These are phyloP conservation scores for Coniochaeta pulveracea DNA, from an alignment of 2,329 filamentous ascomycete genomes.

Conservation along the genomic window DNA sequence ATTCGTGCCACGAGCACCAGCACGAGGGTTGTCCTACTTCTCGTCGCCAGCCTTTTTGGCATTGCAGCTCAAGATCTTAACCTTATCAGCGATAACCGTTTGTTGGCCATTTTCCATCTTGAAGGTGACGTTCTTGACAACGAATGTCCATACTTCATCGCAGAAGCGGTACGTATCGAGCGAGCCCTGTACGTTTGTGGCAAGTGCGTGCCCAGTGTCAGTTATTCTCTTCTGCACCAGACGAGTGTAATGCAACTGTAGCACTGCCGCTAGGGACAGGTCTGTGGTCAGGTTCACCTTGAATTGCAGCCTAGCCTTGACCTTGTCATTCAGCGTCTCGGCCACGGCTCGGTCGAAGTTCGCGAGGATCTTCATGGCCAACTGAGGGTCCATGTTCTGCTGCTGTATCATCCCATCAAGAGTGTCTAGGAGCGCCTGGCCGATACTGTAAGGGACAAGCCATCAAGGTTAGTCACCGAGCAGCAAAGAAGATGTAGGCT, in stretches of 20 bases:
- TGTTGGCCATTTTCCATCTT: constrained; percentile 78
- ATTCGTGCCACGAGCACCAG: no score
- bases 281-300: constrained; percentile 56
- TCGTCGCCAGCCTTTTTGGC: constrained; percentile 51
- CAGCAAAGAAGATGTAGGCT: constrained; percentile 17
- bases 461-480: constrained; percentile 12
- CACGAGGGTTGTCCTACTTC: no score
- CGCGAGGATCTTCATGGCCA: constrained; percentile 94
- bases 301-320: constrained; percentile 84
- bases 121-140: constrained; percentile 98
- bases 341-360: constrained; percentile 94
- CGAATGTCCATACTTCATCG: constrained; percentile 98
- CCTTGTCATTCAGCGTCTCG: constrained; percentile 81
- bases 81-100: constrained; percentile 71
- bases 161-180: constrained; percentile 98
- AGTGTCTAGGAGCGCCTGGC: constrained; percentile 85
- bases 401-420: constrained; percentile 94
- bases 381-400: constrained; percentile 89
- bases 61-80: constrained; percentile 98
- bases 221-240: neutral
- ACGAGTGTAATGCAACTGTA: constrained; percentile 3
- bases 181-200: constrained; percentile 57
- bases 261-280: constrained; percentile 1
- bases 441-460: constrained; percentile 53
- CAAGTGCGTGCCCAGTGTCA: constrained; percentile 1